Evolutionary conservation across 1,139 yeast genomes (phyloP), one percentile per base, ranked within the genome.

Genomic region (Suhomyces wounanorum): DNA sequence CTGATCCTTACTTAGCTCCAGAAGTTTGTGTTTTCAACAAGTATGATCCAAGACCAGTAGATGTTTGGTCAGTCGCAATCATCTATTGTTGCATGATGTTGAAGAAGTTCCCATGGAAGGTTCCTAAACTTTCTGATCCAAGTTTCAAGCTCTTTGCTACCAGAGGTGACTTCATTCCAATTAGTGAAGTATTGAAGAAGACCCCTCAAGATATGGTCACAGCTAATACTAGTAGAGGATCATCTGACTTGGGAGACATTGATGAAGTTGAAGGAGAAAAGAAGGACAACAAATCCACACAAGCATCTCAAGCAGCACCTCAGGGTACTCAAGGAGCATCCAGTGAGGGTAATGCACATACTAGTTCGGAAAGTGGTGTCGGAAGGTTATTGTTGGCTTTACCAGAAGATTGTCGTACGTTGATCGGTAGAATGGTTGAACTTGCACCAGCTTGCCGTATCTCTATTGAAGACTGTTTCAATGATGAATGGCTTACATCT

Each of bases 41-140:
- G 55, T 92, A 92, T 65, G 96, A 89, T 67, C 97, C 97, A 16
- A 81, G 96, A 56, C 95, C 96, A 8, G 96, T 92, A 17, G 98
- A 92, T 69, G 87, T 92, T 35, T 92, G 98, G 98, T 89, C 96
- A 9, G 84, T 85, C 25, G 97, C 96, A 14, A 90, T 92, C 53
- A 89, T 92, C 43, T 89, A 88, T 66, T 90, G 97, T 62, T 92
- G 97, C 73, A 91, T 92, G 97, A 86, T 91, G 61, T 77, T 92
- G 69, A 87, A 92, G 67, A 87, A 92, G 68, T 92, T 92, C 70
- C 97, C 98, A 10, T 91, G 98, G 98, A 91, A 90, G 67, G 91
- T 92, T 10, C 97, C 98, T n/a, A 87, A 90, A 63, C 71, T 86
- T 52, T 76, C 85, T 39, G 98, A 92, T 68, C 84, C 87, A 59